Evolutionary conservation across 352 stramenopile species (phyloP), one percentile per base, ranked within the genome.

Genomic region (Globisporangium cylindrosporum): DNA sequence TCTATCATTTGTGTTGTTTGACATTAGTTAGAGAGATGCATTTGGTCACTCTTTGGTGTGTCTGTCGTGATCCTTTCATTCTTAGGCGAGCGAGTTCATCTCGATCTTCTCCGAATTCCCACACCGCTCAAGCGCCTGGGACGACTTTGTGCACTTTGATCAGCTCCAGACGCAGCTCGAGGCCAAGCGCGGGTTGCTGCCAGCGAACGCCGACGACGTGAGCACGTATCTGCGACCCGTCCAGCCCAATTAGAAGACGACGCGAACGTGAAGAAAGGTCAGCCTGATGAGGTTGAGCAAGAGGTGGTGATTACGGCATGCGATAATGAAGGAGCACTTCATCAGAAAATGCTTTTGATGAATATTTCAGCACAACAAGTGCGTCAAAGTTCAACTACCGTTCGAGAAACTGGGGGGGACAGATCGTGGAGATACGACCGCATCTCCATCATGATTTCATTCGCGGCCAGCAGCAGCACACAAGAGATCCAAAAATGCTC

Each of bases 81-180:
- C 29, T 32, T 55, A 93, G 86, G 86, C 86, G 27, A 86, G 77
- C 57, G 77, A 82, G 29, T 92, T 91, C 61, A 73, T 94, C 22
- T 78, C 80, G 25, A 74, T 81, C 20, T 94, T 90, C 63, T 82
- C 77, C 3, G 68, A 72, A 25, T 90, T 85, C 57, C 41, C 79
- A 38, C 83, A 77, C 46, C 67, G 49, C n/a, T 83, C 86, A n/a
- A 92, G 78, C 68, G 81, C 84, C 55, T 91, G 82, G 81, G 84
- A 93, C 55, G 86, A 94, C 77, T 92, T 83, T 69, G 73, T 71
- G 53, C 62, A 90, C 60, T 92, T 88, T 66, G 83, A 94, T 14
- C 59, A 75, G 48, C 74, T 76, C 49, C 84, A 94, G 68, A 51
- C 70, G 51, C 66, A 75, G 25, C 63, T 94, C 0, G 80, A 92